These are phyloP conservation scores for Lachancea kluyveri DNA, from an alignment of 805 yeast genomes.

Conservation along the genomic window DNA sequence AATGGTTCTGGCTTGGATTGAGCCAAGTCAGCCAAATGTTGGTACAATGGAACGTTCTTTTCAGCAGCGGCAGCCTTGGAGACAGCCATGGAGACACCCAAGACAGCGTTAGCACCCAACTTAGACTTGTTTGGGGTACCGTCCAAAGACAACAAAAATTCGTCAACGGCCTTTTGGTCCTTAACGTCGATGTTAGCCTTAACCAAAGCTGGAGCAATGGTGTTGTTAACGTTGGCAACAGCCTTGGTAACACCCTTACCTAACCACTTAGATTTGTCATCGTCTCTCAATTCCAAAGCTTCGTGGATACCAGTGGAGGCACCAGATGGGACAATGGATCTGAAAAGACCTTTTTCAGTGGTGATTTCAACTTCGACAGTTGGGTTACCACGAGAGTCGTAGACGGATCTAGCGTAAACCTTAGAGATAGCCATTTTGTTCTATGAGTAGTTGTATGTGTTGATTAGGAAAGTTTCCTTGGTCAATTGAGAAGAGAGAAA, in stretches of 20 bases:
- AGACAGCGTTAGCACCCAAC: constrained; percentile 97
- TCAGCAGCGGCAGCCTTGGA: constrained; percentile 98
- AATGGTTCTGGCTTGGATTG: constrained; percentile 67
- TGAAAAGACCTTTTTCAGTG: constrained; percentile 90
- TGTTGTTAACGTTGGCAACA: constrained; percentile 88
- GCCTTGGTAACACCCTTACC: constrained; percentile 99
- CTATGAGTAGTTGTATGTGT: constrained; percentile 12
- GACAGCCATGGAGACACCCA: constrained; percentile 95
- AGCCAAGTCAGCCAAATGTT: constrained; percentile 79
- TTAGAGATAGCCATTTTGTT: constrained; percentile 75
- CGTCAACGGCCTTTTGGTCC: constrained; percentile 83
- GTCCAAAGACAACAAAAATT: constrained; percentile 78
- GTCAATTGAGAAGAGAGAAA: constrained; percentile 7
- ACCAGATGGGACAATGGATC: constrained; percentile 98
- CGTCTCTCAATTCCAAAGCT: constrained; percentile 98
- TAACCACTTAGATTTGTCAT: constrained; percentile 94
- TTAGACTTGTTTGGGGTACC: constrained; percentile 97
- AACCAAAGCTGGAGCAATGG: constrained; percentile 91
- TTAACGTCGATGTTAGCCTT: constrained; percentile 76
- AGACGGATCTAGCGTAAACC: constrained; percentile 91
- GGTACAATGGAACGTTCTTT: constrained; percentile 88
- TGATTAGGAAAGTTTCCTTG: constrained; percentile 18
- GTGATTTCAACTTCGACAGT: constrained; percentile 96
- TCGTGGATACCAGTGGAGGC: constrained; percentile 99
- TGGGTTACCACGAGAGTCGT: constrained; percentile 99